Percentiles rank a stretch among this genome's conserved stretches.
phyloP scores from a whole-genome alignment of 2,329 filamentous ascomycete genomes.

The Venturia carpophila region DNA sequence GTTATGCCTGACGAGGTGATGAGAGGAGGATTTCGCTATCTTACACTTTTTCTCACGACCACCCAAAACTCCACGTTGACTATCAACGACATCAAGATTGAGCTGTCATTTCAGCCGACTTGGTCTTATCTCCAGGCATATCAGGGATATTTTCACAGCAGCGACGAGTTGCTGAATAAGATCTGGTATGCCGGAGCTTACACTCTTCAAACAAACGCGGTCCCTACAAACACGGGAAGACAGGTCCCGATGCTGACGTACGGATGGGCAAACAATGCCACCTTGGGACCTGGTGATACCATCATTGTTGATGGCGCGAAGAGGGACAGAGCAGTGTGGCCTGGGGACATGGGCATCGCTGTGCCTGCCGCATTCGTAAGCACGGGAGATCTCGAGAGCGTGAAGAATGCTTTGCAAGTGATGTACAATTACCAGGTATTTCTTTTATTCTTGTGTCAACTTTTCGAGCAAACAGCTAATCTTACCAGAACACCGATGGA shows the following conservation, averaged over 20 bases:
- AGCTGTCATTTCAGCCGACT: conserved; percentile 43
- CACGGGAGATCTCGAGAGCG: conserved; percentile 39
- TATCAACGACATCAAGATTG: conserved; percentile 35
- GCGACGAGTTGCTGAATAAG: conserved; percentile 30
- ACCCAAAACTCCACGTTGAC: conserved; percentile 28
- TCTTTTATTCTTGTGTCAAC: neutral
- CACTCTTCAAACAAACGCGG: conserved; percentile 43
- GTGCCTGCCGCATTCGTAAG: conserved; percentile 39
- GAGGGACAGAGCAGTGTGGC: conserved; percentile 37
- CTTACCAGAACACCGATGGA: conserved; percentile 26
- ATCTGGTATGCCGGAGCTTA: conserved; percentile 48
- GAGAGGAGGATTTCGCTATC: conserved; percentile 47
- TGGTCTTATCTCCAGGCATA: conserved; percentile 39
- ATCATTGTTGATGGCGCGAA: conserved; percentile 36
- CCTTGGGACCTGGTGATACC: conserved; percentile 30
- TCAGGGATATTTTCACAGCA: conserved; percentile 31
- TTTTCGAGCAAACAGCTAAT: conserved; percentile 18
- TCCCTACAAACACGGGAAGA: conserved; percentile 33
- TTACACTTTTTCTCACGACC: conserved; percentile 38
- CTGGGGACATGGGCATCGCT: conserved; percentile 45
- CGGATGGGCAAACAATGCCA: conserved; percentile 36
- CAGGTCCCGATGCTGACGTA: conserved; percentile 27
- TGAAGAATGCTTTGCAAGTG: conserved; percentile 40
- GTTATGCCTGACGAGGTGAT: conserved; percentile 39
- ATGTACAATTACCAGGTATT: conserved; percentile 37